Conservation (phyloP, 352 stramenopile species). For the Pelagophyceae sp. region DNA sequence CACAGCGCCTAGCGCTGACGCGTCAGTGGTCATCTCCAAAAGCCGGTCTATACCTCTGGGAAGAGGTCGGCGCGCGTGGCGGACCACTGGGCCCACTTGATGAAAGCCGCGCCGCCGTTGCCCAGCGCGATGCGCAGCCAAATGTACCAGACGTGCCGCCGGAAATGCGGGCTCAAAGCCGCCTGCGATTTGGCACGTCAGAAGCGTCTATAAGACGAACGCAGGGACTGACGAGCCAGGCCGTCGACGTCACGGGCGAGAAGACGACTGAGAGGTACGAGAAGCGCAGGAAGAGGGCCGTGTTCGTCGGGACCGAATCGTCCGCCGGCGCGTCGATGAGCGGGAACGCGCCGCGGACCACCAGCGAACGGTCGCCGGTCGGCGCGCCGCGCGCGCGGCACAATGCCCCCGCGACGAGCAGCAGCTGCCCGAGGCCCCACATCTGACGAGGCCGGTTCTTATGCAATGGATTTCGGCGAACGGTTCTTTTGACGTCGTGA, state of each 20-base stretch:
- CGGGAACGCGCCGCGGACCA: no score
- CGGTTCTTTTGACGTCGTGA: not conserved
- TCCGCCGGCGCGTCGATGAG: no score
- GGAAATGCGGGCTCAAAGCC: slow-evolving; percentile 25
- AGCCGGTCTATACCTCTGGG: no score
- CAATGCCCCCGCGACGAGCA: no score
- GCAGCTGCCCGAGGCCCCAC: no score
- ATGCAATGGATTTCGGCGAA: no score
- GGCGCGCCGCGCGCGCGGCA: no score
- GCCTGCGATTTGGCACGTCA: not conserved
- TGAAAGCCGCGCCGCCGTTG: slow-evolving; percentile 38
- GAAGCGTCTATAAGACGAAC: not conserved
- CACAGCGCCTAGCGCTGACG: no score
- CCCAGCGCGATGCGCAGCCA: slow-evolving; percentile 33
- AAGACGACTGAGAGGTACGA: not conserved
- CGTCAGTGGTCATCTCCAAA: no score
- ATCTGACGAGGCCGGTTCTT: no score
- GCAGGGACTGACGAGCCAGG: not conserved
- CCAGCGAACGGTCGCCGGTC: no score
- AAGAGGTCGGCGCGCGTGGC: slow-evolving; percentile 44
- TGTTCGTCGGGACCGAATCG: no score
- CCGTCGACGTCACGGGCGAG: not conserved
- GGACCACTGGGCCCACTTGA: slow-evolving; percentile 40
- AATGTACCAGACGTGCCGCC: slow-evolving; percentile 36
- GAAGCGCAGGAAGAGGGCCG: not conserved